These are phyloP conservation scores for Anthostomella pinea DNA, from an alignment of 2,329 filamentous ascomycete genomes.

Conservation along the genomic window DNA sequence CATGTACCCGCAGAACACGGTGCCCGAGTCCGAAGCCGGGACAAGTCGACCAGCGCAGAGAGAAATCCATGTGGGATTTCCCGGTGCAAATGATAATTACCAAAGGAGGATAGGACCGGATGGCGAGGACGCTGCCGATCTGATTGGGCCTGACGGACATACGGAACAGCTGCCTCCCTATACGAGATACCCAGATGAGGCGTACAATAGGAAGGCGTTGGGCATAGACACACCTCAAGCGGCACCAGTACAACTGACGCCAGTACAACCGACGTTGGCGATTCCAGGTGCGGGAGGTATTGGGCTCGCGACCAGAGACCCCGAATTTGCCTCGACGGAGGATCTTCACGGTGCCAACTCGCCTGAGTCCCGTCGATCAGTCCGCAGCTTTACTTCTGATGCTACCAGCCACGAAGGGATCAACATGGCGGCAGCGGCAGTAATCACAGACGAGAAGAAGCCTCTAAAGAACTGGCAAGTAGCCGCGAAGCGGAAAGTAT, in stretches of 20 bases:
- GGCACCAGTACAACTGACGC: background rate
- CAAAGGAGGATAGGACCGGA: slow-evolving; percentile 72
- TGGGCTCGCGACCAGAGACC: slow-evolving; percentile 58
- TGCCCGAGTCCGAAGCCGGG: slow-evolving; percentile 49
- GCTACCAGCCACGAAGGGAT: slow-evolving; percentile 53
- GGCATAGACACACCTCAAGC: slow-evolving; percentile 27
- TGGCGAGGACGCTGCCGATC: slow-evolving; percentile 81
- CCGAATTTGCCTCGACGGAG: slow-evolving; percentile 59
- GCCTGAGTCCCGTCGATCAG: slow-evolving; percentile 49
- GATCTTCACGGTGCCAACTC: slow-evolving; percentile 43
- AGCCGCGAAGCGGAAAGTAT: slow-evolving; percentile 52
- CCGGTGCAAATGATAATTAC: slow-evolving; percentile 63
- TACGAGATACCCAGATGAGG: slow-evolving; percentile 79
- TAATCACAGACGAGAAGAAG: slow-evolving; percentile 48
- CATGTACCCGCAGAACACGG: slow-evolving; percentile 80
- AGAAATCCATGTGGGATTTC: slow-evolving; percentile 71
- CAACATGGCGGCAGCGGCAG: slow-evolving; percentile 45
- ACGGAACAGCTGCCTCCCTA: slow-evolving; percentile 91
- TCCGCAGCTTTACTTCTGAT: slow-evolving; percentile 50
- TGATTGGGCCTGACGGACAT: slow-evolving; percentile 85
- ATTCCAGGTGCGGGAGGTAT: slow-evolving; percentile 60
- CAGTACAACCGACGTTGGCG: slow-evolving; percentile 21
- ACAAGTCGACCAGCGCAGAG: slow-evolving; percentile 26
- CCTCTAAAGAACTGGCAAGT: slow-evolving; percentile 50
- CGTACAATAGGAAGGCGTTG: slow-evolving; percentile 53